Evolutionary conservation across 139 green algal genomes (phyloP), one percentile per base, ranked within the genome.

Genomic region (Volvox reticuliferus): DNA sequence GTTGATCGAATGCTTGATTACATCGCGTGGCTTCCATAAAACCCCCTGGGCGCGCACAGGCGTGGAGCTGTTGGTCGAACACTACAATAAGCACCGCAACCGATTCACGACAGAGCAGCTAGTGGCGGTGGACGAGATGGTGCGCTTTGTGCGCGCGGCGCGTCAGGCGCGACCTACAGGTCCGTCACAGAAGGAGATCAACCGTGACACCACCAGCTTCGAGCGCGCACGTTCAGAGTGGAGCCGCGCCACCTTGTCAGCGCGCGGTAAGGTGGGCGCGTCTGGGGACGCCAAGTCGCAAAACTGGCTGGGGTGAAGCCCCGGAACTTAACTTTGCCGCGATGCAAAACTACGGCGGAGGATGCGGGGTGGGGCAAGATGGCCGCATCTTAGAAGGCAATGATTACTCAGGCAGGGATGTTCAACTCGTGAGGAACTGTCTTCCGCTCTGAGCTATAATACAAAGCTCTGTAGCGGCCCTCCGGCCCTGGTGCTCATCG

Each of bases 131-230:
- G 84, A 82, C 2, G 71, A 90, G 76, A 85, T 91, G 76, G 71
- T 91, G 62, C 76, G 76, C 33, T 91, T 91, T 35, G 87, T 91
- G 87, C 75, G 76, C 0, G 61, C 36, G 33, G 77, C 76, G 32
- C 76, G 87, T 16, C 33, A 79, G 76, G 76, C 76, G 16, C 75
- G 87, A 69, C 33, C 87, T 61, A 50, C 33, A 26, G 90, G 90
- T 55, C 90, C 90, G n/a, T 83, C 88, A 22, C 90, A 91, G 20
- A 85, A 78, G 30, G 93, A 96, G 77, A 80, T 92, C 19, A 93
- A 94, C 55, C 80, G 94, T 0, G 95, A 97, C 92, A 92, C 84
- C 1, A 97, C 95, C n/a, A 69, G 87, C 26, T 97, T 97, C 83
- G 95, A 97, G 87, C 83, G 91, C 2, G 95, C 94, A 18, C 68